A percentile compares a stretch with the other conserved stretches of the same genome.
Evolutionary conservation across 2,329 filamentous ascomycete species (phyloP).

Genomic region (Aschersonia sp.): DNA sequence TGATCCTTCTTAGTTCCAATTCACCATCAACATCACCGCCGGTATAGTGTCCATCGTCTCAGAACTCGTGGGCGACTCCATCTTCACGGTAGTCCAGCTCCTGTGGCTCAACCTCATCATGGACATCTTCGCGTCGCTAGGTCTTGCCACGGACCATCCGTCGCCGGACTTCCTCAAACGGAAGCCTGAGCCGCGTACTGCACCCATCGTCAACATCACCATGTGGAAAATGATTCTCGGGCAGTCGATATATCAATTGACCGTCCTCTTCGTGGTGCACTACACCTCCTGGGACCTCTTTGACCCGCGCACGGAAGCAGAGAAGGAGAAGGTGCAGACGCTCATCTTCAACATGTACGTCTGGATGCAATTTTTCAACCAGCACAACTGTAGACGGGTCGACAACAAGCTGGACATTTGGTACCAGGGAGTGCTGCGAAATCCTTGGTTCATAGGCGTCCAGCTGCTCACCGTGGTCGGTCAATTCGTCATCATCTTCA

Average conservation of each 20-base stretch:
- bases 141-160: conserved; percentile 46
- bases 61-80: conserved; percentile 38
- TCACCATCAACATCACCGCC: conserved; percentile 57
- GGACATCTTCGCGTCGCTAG: conserved; percentile 54
- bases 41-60: conserved; percentile 50
- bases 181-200: conserved; percentile 61
- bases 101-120: conserved; percentile 58
- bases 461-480: conserved; percentile 53
- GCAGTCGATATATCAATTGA: conserved; percentile 64
- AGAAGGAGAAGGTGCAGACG: conserved; percentile 33
- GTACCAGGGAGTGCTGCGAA: conserved; percentile 61
- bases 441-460: conserved; percentile 63
- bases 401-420: conserved; percentile 71
- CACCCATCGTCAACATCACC: conserved; percentile 55
- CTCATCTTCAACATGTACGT: conserved; percentile 78
- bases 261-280: conserved; percentile 41
- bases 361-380: conserved; percentile 85
- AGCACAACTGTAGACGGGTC: conserved; percentile 64
- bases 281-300: conserved; percentile 45
- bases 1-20: conserved; percentile 30
- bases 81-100: conserved; percentile 48
- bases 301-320: conserved; percentile 26
- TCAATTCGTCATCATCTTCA: conserved; percentile 58
- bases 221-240: conserved; percentile 91
- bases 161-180: conserved; percentile 40